A percentile compares a stretch with the other conserved stretches of the same genome.
phyloP scores from a whole-genome alignment of 2,329 filamentous ascomycete species.

The Fusarium scirpi region DNA sequence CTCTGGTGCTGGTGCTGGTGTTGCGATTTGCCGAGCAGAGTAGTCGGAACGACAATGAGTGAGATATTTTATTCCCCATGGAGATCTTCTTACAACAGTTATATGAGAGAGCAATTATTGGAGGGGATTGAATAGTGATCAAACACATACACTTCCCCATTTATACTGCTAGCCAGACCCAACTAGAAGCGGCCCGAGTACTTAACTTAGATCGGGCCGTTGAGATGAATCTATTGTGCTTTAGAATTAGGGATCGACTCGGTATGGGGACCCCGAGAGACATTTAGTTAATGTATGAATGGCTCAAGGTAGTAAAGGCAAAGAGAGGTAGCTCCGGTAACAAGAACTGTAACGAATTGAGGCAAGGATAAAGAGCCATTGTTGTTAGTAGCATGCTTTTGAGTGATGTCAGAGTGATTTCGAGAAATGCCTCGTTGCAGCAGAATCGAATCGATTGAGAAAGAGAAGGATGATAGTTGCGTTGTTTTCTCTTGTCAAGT shows the following conservation, averaged over 20 bases:
- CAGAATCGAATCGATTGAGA: slow-evolving; percentile 23
- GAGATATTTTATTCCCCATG: slow-evolving; percentile 26
- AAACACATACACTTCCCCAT: slow-evolving; percentile 1
- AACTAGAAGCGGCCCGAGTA: slow-evolving; percentile 40
- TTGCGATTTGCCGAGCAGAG: neutral
- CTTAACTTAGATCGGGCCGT: slow-evolving; percentile 35
- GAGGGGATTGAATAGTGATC: slow-evolving; percentile 14
- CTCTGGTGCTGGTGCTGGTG: neutral
- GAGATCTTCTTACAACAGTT: neutral
- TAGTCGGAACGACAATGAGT: slow-evolving; percentile 28
- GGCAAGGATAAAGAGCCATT: slow-evolving; percentile 13
- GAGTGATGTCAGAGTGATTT: slow-evolving; percentile 37
- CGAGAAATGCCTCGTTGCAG: slow-evolving; percentile 30
- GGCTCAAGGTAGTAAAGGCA: neutral
- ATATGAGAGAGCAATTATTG: slow-evolving; percentile 5
- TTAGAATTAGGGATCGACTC: slow-evolving; percentile 12
- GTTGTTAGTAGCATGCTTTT: slow-evolving; percentile 1
- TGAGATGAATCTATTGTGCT: slow-evolving; percentile 5
- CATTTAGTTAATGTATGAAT: neutral
- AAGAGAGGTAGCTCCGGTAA: neutral
- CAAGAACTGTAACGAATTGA: neutral
- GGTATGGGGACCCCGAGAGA: slow-evolving; percentile 24
- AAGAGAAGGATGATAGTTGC: slow-evolving; percentile 9
- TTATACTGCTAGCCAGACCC: slow-evolving; percentile 1
- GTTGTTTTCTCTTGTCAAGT: slow-evolving; percentile 30